phyloP scores from a whole-genome alignment of 495 filamentous ascomycete genomes.

The Chlorociboria aeruginascens region DNA sequence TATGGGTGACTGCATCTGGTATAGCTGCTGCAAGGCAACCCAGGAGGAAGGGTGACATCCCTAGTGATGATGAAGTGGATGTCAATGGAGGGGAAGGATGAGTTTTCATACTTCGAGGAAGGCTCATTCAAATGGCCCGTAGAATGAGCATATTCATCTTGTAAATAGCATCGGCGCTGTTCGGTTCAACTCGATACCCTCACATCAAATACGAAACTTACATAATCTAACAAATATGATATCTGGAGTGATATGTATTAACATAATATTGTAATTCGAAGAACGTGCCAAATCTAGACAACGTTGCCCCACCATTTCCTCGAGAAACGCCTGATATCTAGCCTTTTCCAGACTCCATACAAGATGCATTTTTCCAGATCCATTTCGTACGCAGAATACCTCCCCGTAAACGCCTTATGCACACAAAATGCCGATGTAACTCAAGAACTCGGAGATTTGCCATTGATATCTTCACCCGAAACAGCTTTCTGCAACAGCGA shows the following conservation, averaged over 20 bases:
- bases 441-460: background rate
- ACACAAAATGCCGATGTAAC: background rate
- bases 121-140: no score
- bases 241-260: no score
- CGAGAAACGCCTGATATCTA: background rate
- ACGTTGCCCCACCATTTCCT: no score
- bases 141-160: no score
- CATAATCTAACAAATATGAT: no score
- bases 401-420: background rate
- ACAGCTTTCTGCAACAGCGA: background rate
- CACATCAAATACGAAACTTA: no score
- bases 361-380: background rate
- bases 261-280: no score
- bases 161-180: no score
- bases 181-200: no score
- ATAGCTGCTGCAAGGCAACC: slow-evolving; percentile 38
- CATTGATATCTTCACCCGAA: background rate
- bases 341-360: background rate
- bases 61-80: slow-evolving; percentile 28
- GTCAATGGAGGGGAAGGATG: slow-evolving; percentile 24
- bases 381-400: background rate
- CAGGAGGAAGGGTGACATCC: slow-evolving; percentile 24
- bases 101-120: background rate
- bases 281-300: no score
- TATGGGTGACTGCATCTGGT: slow-evolving; percentile 61